Conservation (phyloP, 2,329 filamentous ascomycete species). For the Aspergillus thermomutatus region DNA sequence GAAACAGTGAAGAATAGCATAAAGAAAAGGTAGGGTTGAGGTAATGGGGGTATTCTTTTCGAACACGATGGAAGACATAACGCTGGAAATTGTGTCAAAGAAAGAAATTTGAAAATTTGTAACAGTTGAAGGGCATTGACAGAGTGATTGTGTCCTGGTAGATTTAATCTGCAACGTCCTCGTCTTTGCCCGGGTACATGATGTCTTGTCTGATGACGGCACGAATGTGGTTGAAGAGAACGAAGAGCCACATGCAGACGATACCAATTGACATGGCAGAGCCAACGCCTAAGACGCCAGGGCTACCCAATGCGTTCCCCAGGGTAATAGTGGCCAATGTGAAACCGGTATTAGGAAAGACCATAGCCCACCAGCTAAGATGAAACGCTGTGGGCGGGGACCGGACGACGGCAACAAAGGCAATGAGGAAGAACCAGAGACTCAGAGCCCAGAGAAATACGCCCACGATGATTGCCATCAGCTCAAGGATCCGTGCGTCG, state of each 20-base stretch:
- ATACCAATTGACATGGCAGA: constrained; percentile 56
- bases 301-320: constrained; percentile 52
- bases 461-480: constrained; percentile 47
- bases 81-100: neutral
- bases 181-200: constrained; percentile 59
- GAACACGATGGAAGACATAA: neutral
- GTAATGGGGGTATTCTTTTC: neutral
- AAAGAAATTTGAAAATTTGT: neutral
- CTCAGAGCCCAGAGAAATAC: constrained; percentile 64
- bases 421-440: constrained; percentile 56
- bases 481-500: constrained; percentile 40
- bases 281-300: constrained; percentile 52
- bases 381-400: constrained; percentile 46
- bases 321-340: constrained; percentile 58
- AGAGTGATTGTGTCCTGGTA: neutral
- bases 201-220: constrained; percentile 53
- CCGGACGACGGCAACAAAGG: constrained; percentile 45
- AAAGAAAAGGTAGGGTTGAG: too few relatives aligned
- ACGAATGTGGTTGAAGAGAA: constrained; percentile 47
- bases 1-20: too few relatives aligned
- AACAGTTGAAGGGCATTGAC: neutral
- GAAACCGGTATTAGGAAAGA: constrained; percentile 65
- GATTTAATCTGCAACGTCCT: constrained; percentile 45
- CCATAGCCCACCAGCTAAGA: constrained; percentile 61
- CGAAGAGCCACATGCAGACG: constrained; percentile 54